A percentile compares a stretch with the other conserved stretches of the same genome.
Evolutionary conservation across 805 yeast species (phyloP).

Genomic region (Schwanniomyces polymorphus): DNA sequence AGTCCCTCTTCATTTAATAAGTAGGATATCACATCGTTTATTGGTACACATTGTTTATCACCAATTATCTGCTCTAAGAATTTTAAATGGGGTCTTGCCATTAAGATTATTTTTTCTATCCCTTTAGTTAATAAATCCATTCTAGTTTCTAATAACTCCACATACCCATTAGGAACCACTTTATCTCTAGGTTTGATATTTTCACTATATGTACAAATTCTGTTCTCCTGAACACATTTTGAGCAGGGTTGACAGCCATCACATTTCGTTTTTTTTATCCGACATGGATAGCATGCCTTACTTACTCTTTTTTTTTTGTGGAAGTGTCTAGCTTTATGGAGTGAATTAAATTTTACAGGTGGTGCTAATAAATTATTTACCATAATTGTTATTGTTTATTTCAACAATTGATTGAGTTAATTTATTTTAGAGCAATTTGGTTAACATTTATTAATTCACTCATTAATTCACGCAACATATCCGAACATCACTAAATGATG

Average conservation of each 20-base stretch:
- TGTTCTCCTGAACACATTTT: constrained; percentile 54
- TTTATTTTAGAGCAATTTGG: too few relatives aligned
- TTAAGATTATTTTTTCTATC: constrained; percentile 40
- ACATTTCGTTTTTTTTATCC: constrained; percentile 64
- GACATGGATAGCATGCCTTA: constrained; percentile 64
- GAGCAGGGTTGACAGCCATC: constrained; percentile 63
- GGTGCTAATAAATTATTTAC: background rate
- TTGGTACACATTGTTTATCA: constrained; percentile 27
- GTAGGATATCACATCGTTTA: constrained; percentile 47
- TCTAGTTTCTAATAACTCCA: constrained; percentile 61
- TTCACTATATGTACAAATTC: constrained; percentile 59
- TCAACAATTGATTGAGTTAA: too few relatives aligned
- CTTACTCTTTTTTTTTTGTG: constrained; percentile 55
- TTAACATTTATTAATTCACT: background rate
- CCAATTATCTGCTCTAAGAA: constrained; percentile 21
- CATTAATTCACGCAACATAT: too few relatives aligned
- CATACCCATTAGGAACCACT: constrained; percentile 58
- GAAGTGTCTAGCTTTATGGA: constrained; percentile 17
- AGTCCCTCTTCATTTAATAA: constrained; percentile 41
- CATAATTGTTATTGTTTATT: background rate
- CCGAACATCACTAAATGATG: too few relatives aligned
- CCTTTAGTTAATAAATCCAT: constrained; percentile 52
- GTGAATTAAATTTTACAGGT: constrained; percentile 4
- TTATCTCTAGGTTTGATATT: constrained; percentile 55
- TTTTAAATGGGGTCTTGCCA: constrained; percentile 29